A percentile compares a stretch with the other conserved stretches of the same genome.
Evolutionary conservation across 306 rosid species (phyloP).

Genomic region (Benincasa hispida): DNA sequence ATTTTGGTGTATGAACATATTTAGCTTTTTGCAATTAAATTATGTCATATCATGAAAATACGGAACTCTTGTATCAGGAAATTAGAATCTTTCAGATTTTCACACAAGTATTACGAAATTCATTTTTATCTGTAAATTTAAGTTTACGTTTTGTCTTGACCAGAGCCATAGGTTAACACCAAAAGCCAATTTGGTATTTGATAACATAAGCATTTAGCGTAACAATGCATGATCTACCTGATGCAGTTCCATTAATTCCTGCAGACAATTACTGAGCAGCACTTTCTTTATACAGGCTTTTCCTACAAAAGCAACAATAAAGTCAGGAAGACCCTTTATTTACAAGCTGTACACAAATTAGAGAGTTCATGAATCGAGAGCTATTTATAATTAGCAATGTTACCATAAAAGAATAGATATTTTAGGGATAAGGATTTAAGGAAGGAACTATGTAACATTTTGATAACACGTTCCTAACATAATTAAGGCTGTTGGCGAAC

Average conservation of each 20-base stretch:
- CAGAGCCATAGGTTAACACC: background rate
- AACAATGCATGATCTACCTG: conserved; percentile 45
- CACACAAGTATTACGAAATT: background rate
- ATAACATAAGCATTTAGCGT: background rate
- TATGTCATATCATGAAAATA: background rate
- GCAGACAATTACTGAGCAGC: conserved; percentile 90
- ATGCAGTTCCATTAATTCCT: conserved; percentile 99
- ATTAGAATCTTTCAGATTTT: background rate
- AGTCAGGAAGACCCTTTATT: background rate
- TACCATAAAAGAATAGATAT: background rate
- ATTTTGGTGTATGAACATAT: background rate
- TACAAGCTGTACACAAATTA: background rate
- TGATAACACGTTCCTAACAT: background rate
- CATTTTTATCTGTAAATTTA: background rate
- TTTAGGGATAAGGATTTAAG: background rate
- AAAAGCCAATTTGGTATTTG: background rate
- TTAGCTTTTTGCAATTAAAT: background rate
- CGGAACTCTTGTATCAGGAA: background rate
- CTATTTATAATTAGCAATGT: background rate
- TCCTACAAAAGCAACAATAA: conserved; percentile 26
- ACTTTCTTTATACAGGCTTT: conserved; percentile 99
- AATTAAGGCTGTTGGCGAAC: conserved; percentile 28
- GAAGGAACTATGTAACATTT: background rate
- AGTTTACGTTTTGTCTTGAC: background rate
- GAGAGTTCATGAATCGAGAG: background rate